Percentiles rank a stretch among this genome's conserved stretches.
phyloP scores from a whole-genome alignment of 2,329 filamentous ascomycete genomes.

The Hymenoscyphus repandus region DNA sequence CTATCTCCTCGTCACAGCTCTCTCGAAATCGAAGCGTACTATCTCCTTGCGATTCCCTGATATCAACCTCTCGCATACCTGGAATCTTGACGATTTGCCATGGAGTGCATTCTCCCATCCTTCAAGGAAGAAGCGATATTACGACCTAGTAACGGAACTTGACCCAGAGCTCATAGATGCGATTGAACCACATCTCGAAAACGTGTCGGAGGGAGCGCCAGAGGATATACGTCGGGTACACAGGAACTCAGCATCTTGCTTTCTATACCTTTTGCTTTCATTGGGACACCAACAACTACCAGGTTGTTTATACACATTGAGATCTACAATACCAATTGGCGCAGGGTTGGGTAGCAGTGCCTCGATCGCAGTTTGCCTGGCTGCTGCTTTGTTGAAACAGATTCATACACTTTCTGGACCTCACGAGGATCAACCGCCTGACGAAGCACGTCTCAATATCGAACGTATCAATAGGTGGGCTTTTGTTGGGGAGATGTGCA shows the following conservation, averaged over 20 bases:
- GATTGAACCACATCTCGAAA: slow-evolving; percentile 70
- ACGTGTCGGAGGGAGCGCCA: slow-evolving; percentile 61
- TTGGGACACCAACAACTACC: slow-evolving; percentile 74
- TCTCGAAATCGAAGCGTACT: slow-evolving; percentile 86
- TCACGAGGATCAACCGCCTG: slow-evolving; percentile 81
- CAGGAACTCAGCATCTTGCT: slow-evolving; percentile 72
- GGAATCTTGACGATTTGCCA: slow-evolving; percentile 88
- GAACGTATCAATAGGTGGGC: slow-evolving; percentile 98
- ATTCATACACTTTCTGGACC: slow-evolving; percentile 84
- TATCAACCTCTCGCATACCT: slow-evolving; percentile 82
- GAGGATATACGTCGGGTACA: slow-evolving; percentile 79
- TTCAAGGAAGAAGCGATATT: slow-evolving; percentile 90
- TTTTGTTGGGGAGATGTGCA: slow-evolving; percentile 57
- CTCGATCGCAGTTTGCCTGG: slow-evolving; percentile 87
- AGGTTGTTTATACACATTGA: slow-evolving; percentile 81
- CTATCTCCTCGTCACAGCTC: slow-evolving; percentile 90
- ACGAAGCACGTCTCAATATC: slow-evolving; percentile 84
- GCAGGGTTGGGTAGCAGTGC: slow-evolving; percentile 90
- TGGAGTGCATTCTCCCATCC: slow-evolving; percentile 78
- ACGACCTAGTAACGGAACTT: slow-evolving; percentile 77
- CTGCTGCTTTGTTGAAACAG: slow-evolving; percentile 78
- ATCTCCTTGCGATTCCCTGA: slow-evolving; percentile 88
- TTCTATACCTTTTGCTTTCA: slow-evolving; percentile 89
- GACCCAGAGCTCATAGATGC: slow-evolving; percentile 78
- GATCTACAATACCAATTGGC: slow-evolving; percentile 89